Evolutionary conservation across 2,329 filamentous ascomycete species (phyloP).

Genomic region (Ascochyta koolunga): DNA sequence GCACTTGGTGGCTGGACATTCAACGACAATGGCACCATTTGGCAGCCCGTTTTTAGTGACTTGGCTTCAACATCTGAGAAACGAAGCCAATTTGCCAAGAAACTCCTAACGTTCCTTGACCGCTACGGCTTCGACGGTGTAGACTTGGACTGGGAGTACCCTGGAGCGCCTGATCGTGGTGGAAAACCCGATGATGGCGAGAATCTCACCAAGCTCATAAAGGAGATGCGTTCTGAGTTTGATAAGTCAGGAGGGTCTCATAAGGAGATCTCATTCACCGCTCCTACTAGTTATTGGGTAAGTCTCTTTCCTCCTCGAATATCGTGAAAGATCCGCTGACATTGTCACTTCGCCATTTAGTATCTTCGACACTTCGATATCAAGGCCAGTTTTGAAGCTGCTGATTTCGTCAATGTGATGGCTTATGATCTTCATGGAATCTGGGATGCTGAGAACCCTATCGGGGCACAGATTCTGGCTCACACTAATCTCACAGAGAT

Average conservation of each 20-base stretch:
- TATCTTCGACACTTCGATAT: constrained; percentile 45
- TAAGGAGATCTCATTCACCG: background rate
- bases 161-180: constrained; percentile 13
- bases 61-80: constrained; percentile 37
- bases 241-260: too few relatives aligned
- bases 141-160: constrained; percentile 53
- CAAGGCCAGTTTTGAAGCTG: too few relatives aligned
- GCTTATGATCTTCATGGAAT: constrained; percentile 54
- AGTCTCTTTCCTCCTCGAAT: background rate
- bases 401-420: too few relatives aligned
- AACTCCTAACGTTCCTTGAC: constrained; percentile 46
- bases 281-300: background rate
- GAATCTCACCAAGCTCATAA: background rate
- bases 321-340: too few relatives aligned
- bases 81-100: constrained; percentile 43
- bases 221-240: too few relatives aligned
- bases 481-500: constrained; percentile 49
- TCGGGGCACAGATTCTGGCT: background rate
- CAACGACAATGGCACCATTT: constrained; percentile 47
- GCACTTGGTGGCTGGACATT: constrained; percentile 51
- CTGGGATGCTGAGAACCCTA: background rate
- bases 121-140: constrained; percentile 52
- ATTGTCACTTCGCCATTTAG: constrained; percentile 53
- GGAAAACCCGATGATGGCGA: background rate
- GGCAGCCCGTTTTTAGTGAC: constrained; percentile 38